These are phyloP conservation scores for Botrytis byssoidea DNA, from an alignment of 2,329 filamentous ascomycete species.

Conservation along the genomic window DNA sequence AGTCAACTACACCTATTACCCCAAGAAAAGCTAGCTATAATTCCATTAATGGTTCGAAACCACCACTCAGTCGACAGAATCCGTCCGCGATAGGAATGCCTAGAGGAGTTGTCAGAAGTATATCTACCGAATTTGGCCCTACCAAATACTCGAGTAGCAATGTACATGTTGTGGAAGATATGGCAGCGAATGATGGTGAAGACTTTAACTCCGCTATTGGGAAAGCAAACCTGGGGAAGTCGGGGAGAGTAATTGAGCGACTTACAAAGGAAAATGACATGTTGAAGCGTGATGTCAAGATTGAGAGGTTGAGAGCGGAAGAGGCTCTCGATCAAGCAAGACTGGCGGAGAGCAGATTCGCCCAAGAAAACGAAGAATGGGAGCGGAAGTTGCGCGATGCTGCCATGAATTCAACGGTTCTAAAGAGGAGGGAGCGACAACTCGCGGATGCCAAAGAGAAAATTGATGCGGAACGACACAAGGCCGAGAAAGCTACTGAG, in stretches of 20 bases:
- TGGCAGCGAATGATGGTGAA: constrained; percentile 16
- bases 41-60: constrained; percentile 25
- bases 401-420: constrained; percentile 67
- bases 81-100: constrained; percentile 21
- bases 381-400: constrained; percentile 68
- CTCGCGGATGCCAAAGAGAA: constrained; percentile 65
- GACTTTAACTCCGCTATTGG: constrained; percentile 67
- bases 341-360: constrained; percentile 69
- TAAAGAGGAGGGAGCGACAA: constrained; percentile 72
- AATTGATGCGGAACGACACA: constrained; percentile 63
- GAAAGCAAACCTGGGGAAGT: constrained; percentile 70
- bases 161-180: constrained; percentile 28
- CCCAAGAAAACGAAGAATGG: constrained; percentile 65
- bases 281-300: constrained; percentile 69
- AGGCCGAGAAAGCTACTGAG: constrained; percentile 57
- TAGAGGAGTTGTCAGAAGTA: constrained; percentile 31
- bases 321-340: constrained; percentile 68
- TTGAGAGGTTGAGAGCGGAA: constrained; percentile 63
- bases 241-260: constrained; percentile 75
- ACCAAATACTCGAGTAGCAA: constrained; percentile 29
- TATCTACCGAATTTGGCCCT: constrained; percentile 37
- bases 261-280: constrained; percentile 79
- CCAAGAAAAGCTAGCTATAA: constrained; percentile 25
- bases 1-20: constrained; percentile 28
- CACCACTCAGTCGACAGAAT: constrained; percentile 32